Evolutionary conservation across 441 rosid genomes (phyloP), one percentile per base, ranked within the genome.

Genomic region (Populus hybrid): DNA sequence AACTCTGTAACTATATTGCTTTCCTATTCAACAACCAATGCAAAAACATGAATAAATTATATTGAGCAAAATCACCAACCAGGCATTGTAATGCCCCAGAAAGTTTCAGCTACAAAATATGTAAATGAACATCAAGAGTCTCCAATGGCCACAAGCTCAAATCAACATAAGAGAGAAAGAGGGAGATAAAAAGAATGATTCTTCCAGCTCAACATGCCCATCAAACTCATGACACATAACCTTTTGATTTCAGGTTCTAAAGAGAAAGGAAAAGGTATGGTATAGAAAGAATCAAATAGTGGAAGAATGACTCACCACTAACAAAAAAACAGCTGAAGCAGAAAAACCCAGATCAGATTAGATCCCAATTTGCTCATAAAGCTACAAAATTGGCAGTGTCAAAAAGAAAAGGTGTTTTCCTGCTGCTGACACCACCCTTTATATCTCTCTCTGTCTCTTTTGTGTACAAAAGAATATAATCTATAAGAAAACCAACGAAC

Each of bases 311-410:
- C 32, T 84, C 87, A 83, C 86, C 84, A 77, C 80, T 79, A 80
- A 78, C 72, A 76, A 69, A 82, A 40, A 81, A 32, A 74, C 67
- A 81, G 75, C 67, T 79, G 76, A 84, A 82, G 82, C 84, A 81
- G 85, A 30, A 80, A 61, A 79, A 75, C 88, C 85, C 83, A 84
- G 87, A 87, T 87, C 82, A 89, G 89, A 86, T 81, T 83, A 87
- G 93, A 88, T 87, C 89, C 86, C 79, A 76, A 81, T 70, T 79
- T 77, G 84, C 87, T 75, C 74, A 69, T 30, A 80, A 84, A 72
- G 83, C 63, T 67, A 50, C 78, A 76, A 77, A 77, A 11, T 59
- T 69, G 63, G 28, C 78, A 82, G 79, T 66, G 57, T 57, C 73
- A 57, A 23, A 46, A 30, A 77, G 73, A 59, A 79, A 75, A 76